A percentile compares a stretch with the other conserved stretches of the same genome.
These are phyloP conservation scores for Sporothrix protearum DNA, from an alignment of 2,329 filamentous ascomycete genomes.

Conservation along the genomic window DNA sequence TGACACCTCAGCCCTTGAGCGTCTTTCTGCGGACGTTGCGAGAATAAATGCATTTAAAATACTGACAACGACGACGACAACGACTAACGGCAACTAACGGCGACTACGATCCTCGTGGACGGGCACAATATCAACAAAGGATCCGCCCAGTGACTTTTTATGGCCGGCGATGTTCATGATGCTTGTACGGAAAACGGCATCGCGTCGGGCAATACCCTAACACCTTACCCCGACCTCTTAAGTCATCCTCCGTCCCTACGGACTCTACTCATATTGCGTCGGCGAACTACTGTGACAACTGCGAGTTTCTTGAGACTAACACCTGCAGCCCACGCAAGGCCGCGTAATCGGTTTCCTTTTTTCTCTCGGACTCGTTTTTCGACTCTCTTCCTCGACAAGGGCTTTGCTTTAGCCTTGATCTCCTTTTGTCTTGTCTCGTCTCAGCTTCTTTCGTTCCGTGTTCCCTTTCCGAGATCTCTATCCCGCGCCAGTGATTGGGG, in stretches of 20 bases:
- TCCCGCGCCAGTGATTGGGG: neutral
- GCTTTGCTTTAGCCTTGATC: neutral
- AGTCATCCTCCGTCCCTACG: neutral
- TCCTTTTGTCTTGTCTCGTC: conserved; percentile 10
- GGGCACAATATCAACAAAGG: too few species aligned
- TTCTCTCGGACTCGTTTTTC: neutral
- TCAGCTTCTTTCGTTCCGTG: neutral
- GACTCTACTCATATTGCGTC: too few species aligned
- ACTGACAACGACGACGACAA: neutral
- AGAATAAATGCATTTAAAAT: neutral
- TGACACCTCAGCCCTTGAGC: neutral
- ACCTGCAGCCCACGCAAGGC: neutral
- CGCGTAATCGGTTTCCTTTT: neutral
- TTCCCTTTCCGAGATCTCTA: neutral
- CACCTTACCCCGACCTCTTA: neutral
- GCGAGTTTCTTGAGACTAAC: neutral
- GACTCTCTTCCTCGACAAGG: neutral
- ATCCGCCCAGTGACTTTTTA: neutral
- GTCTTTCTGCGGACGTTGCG: neutral
- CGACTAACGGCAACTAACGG: neutral
- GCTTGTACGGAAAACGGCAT: neutral
- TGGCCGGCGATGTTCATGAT: neutral
- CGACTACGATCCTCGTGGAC: too few species aligned
- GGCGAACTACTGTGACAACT: neutral
- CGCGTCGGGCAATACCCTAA: neutral